Evolutionary conservation across 2,329 filamentous ascomycete species (phyloP), one percentile per base, ranked within the genome.

Genomic region (Curvularia spicifera): DNA sequence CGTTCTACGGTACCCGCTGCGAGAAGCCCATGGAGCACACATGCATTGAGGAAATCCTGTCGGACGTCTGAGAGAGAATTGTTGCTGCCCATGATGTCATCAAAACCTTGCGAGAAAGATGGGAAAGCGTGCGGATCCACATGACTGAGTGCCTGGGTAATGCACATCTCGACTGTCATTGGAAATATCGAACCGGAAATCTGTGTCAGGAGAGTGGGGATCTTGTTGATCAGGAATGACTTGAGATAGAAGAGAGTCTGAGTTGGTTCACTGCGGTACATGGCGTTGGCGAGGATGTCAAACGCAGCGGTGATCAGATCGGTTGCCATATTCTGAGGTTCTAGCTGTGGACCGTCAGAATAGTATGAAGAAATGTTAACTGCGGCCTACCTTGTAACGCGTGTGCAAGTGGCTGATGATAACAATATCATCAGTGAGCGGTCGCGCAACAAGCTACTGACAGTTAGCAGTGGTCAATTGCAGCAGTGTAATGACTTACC

Each of bases 271-370:
- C 82, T 85, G 37, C 90, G 86, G 66, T 95, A 91, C 62, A 94
- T 90, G 5, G 90, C 90, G 70, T 96, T 96, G 35, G 93, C 91
- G 15, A 99, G 82, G 5, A 96, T 85, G 68, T 98, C 93, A 70
- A 99, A 98, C 0, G 93, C 89, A 1, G 93, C 91, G 9, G 94
- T 85, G 42, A 98, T 90, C 1, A 98, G 82, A 68, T 97, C 93
- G 53, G 92, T 87, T 0, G 91, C 87, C 44, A 92, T 87, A 12
- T 86, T 84, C 75, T 94, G 90, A 42, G 90, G 84, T 68, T 97
- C 90, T 39, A 89, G 90, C 85, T 93, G 4, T 18, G 1, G 15
- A 5, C 9, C 28, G 51, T 82, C 45, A 81, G 75, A 68, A 20
- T 60, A 4, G 13, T 58, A 12, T 29, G 18, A n/a, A 44, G 13